Evolutionary conservation across 2,329 filamentous ascomycete species (phyloP), one percentile per base, ranked within the genome.

Genomic region (Didymellaceae sp.): DNA sequence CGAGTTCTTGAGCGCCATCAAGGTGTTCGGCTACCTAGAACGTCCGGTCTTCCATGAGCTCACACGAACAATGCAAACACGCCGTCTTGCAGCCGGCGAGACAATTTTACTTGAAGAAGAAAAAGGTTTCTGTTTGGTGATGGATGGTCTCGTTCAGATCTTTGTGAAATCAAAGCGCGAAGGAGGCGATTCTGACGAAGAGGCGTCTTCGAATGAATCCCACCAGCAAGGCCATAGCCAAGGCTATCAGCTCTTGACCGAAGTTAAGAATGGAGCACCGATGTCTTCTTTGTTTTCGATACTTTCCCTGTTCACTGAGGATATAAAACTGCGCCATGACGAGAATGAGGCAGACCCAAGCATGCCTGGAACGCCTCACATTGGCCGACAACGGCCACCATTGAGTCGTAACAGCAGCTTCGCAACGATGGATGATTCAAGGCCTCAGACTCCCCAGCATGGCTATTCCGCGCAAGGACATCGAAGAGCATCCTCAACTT

Each of bases 211-310:
- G 5, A 64, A 56, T 13, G 88, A 89, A n/a, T 88, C 91, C n/a
- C 77, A 81, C 32, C 75, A 78, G 31, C 75, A 80, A 24, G 74
- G 82, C 5, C 83, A 84, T 26, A 86, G 90, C 48, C 91, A 96
- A 69, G 90, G 88, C 24, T 99, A 99, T 66, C 94, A 97, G 70
- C 82, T 99, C 30, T 80, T 99, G 45, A 99, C 94, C 0, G 95
- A 99, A 74, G 93, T 99, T 44, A 95, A 94, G 66, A 99, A 99
- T 65, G 94, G 94, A 11, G 92, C 94, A 1, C 93, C 95, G 1
- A 97, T 99, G 93, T 99, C 94, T 5, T 99, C 94, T 0, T 76
- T 99, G 2, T 99, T 99, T 73, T 97, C 94, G 1, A 96, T 99
- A 60, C 85, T 99, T 75, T 96, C 93, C 2, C 79, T 99, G 0